phyloP scores from a whole-genome alignment of 257 asterid genomes.

The Apocynum venetum region DNA sequence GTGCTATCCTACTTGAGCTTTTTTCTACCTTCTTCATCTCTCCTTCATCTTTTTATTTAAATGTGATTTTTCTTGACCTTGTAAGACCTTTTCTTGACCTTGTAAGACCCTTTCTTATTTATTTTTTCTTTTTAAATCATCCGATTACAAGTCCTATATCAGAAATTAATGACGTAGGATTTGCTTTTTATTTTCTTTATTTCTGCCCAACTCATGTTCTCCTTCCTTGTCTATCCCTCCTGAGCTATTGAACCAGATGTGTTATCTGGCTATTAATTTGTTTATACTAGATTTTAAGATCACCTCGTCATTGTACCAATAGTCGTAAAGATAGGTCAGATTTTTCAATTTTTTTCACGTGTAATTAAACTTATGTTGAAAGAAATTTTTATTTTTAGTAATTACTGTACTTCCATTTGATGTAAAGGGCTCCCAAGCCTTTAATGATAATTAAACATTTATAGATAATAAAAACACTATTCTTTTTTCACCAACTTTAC shows the following conservation, averaged over 20 bases:
- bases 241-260: slow-evolving; percentile 51
- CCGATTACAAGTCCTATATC: slow-evolving; percentile 14
- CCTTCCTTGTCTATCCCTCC: slow-evolving; percentile 99
- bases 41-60: slow-evolving; percentile 32
- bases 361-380: not conserved
- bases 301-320: no score
- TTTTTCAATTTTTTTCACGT: not conserved
- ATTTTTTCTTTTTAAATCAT: not conserved
- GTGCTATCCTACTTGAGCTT: slow-evolving; percentile 96
- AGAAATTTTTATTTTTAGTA: not conserved
- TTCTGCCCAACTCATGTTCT: slow-evolving; percentile 59
- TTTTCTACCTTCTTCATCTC: not conserved
- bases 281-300: no score
- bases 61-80: slow-evolving; percentile 57
- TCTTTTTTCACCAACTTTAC: not conserved
- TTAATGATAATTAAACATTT: not conserved
- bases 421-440: not conserved
- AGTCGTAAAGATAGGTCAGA: not conserved
- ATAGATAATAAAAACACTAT: not conserved
- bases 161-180: slow-evolving; percentile 21
- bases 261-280: no score
- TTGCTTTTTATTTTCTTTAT: slow-evolving; percentile 11
- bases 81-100: slow-evolving; percentile 96
- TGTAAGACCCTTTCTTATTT: slow-evolving; percentile 62
- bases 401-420: not conserved